phyloP scores from a whole-genome alignment of 345 rosid genomes.

The Raphanus sativus region DNA sequence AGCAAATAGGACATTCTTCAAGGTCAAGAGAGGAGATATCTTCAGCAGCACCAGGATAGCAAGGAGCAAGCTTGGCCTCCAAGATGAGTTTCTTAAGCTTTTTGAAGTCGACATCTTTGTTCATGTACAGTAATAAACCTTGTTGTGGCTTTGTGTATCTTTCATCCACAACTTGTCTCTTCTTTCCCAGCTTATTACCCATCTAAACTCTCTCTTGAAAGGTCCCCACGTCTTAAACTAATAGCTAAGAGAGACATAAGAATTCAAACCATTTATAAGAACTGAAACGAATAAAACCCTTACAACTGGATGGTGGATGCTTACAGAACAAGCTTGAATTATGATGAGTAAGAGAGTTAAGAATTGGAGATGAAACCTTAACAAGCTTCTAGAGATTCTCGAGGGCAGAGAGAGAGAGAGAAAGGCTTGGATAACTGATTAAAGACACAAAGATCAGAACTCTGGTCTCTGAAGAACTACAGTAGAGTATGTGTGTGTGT shows the following conservation, averaged over 20 bases:
- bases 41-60: constrained; percentile 85
- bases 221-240: background rate
- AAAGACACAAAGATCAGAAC: constrained; percentile 11
- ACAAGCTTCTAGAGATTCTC: background rate
- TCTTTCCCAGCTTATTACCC: constrained; percentile 91
- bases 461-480: constrained; percentile 2
- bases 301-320: background rate
- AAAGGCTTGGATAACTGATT: background rate
- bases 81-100: constrained; percentile 87
- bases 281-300: background rate
- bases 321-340: background rate
- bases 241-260: background rate
- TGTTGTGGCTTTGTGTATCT: constrained; percentile 71
- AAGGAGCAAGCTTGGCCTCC: constrained; percentile 95
- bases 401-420: background rate
- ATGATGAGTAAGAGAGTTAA: background rate
- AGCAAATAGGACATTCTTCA: constrained; percentile 97
- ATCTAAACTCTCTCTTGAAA: constrained; percentile 30
- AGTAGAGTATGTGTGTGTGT: constrained; percentile 2
- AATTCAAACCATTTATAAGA: background rate
- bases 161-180: constrained; percentile 80
- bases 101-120: constrained; percentile 81
- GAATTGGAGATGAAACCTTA: constrained; percentile 9
- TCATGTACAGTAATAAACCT: constrained; percentile 63
- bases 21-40: constrained; percentile 53